phyloP scores from a whole-genome alignment of 2,329 filamentous ascomycete species.

The Alternaria viburni region DNA sequence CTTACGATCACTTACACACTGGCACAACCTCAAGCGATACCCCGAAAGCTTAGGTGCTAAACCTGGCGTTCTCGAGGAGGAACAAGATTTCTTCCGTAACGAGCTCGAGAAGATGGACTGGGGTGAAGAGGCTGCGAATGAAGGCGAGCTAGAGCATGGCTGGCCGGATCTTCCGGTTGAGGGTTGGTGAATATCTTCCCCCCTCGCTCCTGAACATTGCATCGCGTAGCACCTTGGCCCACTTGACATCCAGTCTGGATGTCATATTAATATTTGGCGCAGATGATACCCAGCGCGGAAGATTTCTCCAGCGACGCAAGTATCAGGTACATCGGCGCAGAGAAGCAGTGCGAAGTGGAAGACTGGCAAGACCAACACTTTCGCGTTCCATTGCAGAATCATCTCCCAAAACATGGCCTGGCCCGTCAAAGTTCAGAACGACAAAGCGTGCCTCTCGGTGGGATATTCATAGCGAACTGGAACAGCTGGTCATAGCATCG shows the following conservation, averaged over 20 bases:
- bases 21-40: constrained; percentile 87
- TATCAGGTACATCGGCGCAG: constrained; percentile 6
- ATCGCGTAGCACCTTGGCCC: neutral
- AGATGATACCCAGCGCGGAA: constrained; percentile 8
- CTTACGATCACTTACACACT: constrained; percentile 86
- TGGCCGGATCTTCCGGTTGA: constrained; percentile 37
- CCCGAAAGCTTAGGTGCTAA: constrained; percentile 73
- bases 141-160: constrained; percentile 29
- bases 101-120: constrained; percentile 60
- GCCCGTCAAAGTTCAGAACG: neutral
- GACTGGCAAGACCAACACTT: neutral
- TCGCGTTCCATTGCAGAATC: constrained; percentile 1
- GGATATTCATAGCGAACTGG: constrained; percentile 7
- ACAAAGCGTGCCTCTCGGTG: neutral
- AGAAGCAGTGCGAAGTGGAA: constrained; percentile 5
- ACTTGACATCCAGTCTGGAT: neutral
- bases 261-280: constrained; percentile 7
- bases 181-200: constrained; percentile 33
- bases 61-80: constrained; percentile 50
- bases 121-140: constrained; percentile 36
- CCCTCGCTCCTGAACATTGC: neutral
- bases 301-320: neutral
- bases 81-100: constrained; percentile 56
- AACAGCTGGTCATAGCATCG: constrained; percentile 13
- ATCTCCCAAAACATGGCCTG: neutral